Percentiles rank a stretch among this genome's conserved stretches.
These are phyloP conservation scores for Penicillium steckii DNA, from an alignment of 495 filamentous ascomycete species.

Conservation along the genomic window DNA sequence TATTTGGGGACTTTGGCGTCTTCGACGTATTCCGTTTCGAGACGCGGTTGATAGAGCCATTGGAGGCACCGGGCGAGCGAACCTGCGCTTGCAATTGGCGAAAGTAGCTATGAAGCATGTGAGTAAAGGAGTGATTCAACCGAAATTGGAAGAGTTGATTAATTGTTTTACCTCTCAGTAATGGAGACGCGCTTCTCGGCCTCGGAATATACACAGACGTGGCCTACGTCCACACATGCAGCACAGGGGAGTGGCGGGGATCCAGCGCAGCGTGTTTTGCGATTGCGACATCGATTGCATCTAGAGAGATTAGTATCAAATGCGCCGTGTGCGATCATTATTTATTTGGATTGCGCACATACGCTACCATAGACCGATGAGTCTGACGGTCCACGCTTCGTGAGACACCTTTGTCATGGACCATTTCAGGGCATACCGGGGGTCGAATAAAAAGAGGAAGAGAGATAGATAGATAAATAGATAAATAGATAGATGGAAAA, in stretches of 20 bases:
- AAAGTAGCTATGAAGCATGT: slow-evolving; percentile 25
- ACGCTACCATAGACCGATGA: slow-evolving; percentile 36
- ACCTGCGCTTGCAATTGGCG: slow-evolving; percentile 32
- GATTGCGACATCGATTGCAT: slow-evolving; percentile 37
- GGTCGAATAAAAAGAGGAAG: background rate
- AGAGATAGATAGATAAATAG: background rate
- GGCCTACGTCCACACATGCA: slow-evolving; percentile 30
- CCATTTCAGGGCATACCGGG: slow-evolving; percentile 17
- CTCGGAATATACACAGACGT: slow-evolving; percentile 37
- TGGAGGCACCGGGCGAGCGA: slow-evolving; percentile 4
- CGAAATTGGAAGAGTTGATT: background rate
- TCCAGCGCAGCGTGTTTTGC: slow-evolving; percentile 38
- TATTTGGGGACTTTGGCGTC: background rate
- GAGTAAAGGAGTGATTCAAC: background rate
- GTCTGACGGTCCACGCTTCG: slow-evolving; percentile 20
- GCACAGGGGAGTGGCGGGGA: slow-evolving; percentile 35
- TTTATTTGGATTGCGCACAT: too few relatives aligned
- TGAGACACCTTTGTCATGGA: slow-evolving; percentile 24
- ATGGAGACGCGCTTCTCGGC: slow-evolving; percentile 38
- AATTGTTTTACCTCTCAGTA: slow-evolving; percentile 27
- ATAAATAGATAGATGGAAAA: background rate
- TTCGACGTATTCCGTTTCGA: background rate
- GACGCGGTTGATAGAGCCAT: background rate
- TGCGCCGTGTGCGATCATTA: background rate
- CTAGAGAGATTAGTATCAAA: slow-evolving; percentile 15